phyloP scores from a whole-genome alignment of 257 asterid species.

The Solanum lignicaule region DNA sequence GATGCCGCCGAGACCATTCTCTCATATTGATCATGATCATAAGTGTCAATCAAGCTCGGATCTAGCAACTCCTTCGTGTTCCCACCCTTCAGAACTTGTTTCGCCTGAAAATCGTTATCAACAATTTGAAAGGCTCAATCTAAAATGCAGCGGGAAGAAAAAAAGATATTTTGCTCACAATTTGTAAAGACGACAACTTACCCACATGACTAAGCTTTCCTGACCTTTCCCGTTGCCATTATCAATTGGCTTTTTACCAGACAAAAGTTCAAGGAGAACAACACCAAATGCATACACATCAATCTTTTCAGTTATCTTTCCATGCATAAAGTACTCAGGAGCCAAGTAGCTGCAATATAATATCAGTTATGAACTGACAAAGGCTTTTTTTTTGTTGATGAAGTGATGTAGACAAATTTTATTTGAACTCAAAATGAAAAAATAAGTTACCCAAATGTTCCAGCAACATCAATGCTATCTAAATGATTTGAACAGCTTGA shows the following conservation, averaged over 20 bases:
- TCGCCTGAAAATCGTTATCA: constrained; percentile 40
- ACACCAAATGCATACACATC: constrained; percentile 94
- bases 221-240: constrained; percentile 52
- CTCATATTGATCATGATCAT: constrained; percentile 50
- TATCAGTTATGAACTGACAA: neutral
- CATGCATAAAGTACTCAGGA: constrained; percentile 85
- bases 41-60: constrained; percentile 36
- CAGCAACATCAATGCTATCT: constrained; percentile 62
- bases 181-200: constrained; percentile 20
- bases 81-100: constrained; percentile 47
- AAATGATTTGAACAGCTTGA: constrained; percentile 48
- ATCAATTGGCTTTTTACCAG: constrained; percentile 82
- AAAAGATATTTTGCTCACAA: neutral
- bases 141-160: neutral
- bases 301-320: constrained; percentile 58
- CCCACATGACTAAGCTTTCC: constrained; percentile 89
- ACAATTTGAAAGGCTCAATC: neutral
- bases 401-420: neutral
- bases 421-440: neutral
- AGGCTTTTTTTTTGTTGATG: neutral
- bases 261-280: constrained; percentile 83
- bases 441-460: constrained; percentile 78
- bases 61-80: constrained; percentile 46
- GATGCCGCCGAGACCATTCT: constrained; percentile 62
- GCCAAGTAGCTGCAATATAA: constrained; percentile 68